Base-by-base conservation (phyloP, 2,329 filamentous ascomycete species). In the Colletotrichum brevisporum region DNA sequence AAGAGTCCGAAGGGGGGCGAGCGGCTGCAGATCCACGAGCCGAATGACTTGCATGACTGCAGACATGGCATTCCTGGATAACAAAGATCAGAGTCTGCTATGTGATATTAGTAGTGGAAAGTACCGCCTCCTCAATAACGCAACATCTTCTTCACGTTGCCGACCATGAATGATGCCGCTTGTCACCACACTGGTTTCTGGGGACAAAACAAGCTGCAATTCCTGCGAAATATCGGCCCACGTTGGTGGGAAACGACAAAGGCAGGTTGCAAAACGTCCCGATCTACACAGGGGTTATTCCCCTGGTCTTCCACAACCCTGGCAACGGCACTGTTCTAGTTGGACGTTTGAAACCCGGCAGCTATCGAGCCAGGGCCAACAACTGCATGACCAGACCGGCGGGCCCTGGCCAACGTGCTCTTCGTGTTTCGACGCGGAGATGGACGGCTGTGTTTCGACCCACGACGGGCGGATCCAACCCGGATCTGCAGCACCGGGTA, bases 401-500 rank as follows among this genome's bases (percentile, higher is more conserved):
- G 54, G 13, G 51, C 31, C 18, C 43, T 31, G 43, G 43, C 27
- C 26, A 56, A 41, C 18, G 52, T 58, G 61, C 61, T 43, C 43
- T 56, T 41, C 43, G 53, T 48, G 54, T 68, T 68, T 68, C 43
- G 65, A 58, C 24, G 48, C 39, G n/a, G 45, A 48, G 27, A 54
- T 48, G 61, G 41, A 18, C 41, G 27, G 48, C 41, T 41, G 16
- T 64, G 54, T 65, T 64, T 58, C 54, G 53, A 54, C 31, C 31
- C 31, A 41, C 24, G 27, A 21, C 60, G 47, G 43, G 39, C 47
- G 26, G 21, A 47, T 36, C 27, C 53, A 59, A 54, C 43, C 50
- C 60, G 65, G 61, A 68, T 65, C 61, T 64, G 54, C n/a, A 67
- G 36, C 52, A 50, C 24, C 13, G 56, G 27, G 16, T 43, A n/a